Evolutionary conservation across 768 basidiomycete species (phyloP).

Genomic region (Amanita phalloides): DNA sequence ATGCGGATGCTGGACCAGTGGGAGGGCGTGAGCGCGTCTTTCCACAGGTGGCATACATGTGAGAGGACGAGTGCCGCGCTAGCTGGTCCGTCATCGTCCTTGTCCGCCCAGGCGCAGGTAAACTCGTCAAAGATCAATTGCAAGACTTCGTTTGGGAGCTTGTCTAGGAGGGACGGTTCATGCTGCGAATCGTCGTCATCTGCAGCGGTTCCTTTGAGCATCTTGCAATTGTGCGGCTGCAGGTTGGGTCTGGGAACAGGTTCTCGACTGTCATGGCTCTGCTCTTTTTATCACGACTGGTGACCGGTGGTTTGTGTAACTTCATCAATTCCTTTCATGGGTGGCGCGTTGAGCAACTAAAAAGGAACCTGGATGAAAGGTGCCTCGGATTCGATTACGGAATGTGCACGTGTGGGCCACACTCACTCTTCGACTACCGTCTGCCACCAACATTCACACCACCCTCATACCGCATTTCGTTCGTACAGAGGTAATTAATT

Average conservation of each 20-base stretch:
- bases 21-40: constrained; percentile 1
- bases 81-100: background rate
- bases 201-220: background rate
- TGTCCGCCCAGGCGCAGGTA: background rate
- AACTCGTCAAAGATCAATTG: constrained; percentile 3
- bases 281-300: background rate
- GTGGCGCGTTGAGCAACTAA: no score
- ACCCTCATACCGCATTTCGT: no score
- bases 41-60: constrained; percentile 5
- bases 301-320: background rate
- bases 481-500: no score
- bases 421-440: no score
- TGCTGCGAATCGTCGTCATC: background rate
- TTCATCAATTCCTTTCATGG: no score
- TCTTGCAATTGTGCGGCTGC: background rate
- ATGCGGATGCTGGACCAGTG: constrained; percentile 2
- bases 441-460: no score
- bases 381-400: no score
- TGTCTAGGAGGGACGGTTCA: background rate
- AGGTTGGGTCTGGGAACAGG: background rate
- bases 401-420: no score
- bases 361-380: no score
- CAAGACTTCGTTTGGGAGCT: constrained; percentile 2
- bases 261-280: no score
- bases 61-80: constrained; percentile 2